A percentile compares a stretch with the other conserved stretches of the same genome.
Evolutionary conservation across 164 flowering plant species (phyloP).

Genomic region (Santalum album): DNA sequence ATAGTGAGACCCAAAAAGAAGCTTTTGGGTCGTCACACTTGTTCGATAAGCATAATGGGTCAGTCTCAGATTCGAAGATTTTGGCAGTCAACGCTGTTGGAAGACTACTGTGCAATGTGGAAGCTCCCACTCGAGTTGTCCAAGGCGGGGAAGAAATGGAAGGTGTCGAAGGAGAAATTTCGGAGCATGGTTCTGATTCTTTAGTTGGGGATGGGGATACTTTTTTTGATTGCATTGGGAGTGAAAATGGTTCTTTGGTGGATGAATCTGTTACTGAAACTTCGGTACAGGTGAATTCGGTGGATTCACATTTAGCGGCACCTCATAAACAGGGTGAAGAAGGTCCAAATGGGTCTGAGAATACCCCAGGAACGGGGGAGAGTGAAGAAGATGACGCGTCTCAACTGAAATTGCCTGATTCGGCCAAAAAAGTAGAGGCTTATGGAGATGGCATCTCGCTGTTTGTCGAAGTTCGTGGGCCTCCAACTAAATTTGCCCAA

Average conservation of each 20-base stretch:
- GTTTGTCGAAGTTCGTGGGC: constrained; percentile 18
- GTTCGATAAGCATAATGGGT: not conserved
- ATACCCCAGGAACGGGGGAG: too few relatives aligned
- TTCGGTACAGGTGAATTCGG: not conserved
- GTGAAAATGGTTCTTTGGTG: not conserved
- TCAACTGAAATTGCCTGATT: constrained; percentile 3
- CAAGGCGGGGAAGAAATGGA: not conserved
- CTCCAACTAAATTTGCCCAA: not conserved
- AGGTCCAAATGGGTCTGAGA: not conserved
- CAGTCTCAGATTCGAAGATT: constrained; percentile 5
- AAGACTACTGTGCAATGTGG: constrained; percentile 1
- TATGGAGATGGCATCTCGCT: constrained; percentile 16
- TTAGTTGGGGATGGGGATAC: constrained; percentile 4
- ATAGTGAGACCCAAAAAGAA: constrained; percentile 8
- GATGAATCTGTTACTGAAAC: constrained; percentile 1
- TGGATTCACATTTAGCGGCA: not conserved
- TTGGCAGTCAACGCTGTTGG: constrained; percentile 6
- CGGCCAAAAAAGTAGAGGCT: constrained; percentile 8
- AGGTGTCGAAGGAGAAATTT: not conserved
- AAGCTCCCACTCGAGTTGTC: not conserved
- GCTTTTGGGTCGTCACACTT: constrained; percentile 3
- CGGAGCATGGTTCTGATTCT: not conserved
- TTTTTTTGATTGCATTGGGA: not conserved
- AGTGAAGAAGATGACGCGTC: constrained; percentile 1
- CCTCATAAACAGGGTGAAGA: not conserved